A percentile compares a stretch with the other conserved stretches of the same genome.
Evolutionary conservation across 106 monocot genomes (phyloP).

Genomic region (Dendrobium chrysotoxum): DNA sequence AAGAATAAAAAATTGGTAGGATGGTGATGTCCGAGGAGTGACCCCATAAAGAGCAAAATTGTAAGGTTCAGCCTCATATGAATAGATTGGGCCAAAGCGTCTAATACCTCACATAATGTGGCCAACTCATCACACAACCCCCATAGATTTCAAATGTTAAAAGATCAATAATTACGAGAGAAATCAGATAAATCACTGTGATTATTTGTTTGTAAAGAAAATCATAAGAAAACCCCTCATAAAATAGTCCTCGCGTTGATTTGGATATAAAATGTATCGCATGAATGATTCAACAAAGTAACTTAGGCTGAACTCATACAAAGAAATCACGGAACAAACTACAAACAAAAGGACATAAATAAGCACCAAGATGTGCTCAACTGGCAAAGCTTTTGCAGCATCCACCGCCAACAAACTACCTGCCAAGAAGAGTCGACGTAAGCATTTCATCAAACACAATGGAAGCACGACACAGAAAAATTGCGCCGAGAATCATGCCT

Average conservation of each 20-base stretch:
- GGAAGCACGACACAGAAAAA: not conserved
- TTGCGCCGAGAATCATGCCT: not conserved
- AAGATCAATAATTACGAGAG: not conserved
- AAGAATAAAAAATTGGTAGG: too few relatives aligned
- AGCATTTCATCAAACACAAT: constrained; percentile 7
- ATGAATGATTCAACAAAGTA: too few relatives aligned
- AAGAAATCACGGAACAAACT: not conserved
- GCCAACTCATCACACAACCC: too few relatives aligned
- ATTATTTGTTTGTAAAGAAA: not conserved
- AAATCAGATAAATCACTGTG: not conserved
- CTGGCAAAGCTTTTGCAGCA: constrained; percentile 2
- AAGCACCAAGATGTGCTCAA: not conserved
- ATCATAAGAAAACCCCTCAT: too few relatives aligned
- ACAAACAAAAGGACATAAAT: not conserved
- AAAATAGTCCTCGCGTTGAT: not conserved
- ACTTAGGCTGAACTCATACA: too few relatives aligned
- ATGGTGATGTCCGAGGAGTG: too few relatives aligned
- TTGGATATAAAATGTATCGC: not conserved
- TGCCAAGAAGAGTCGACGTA: not conserved
- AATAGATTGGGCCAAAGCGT: too few relatives aligned
- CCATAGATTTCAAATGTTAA: not conserved
- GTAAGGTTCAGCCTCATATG: too few relatives aligned
- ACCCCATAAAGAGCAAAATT: too few relatives aligned
- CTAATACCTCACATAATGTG: too few relatives aligned
- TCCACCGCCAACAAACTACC: constrained; percentile 1